These are phyloP conservation scores for Giardia muris DNA, from an alignment of 208 protist genomes.

Conservation along the genomic window DNA sequence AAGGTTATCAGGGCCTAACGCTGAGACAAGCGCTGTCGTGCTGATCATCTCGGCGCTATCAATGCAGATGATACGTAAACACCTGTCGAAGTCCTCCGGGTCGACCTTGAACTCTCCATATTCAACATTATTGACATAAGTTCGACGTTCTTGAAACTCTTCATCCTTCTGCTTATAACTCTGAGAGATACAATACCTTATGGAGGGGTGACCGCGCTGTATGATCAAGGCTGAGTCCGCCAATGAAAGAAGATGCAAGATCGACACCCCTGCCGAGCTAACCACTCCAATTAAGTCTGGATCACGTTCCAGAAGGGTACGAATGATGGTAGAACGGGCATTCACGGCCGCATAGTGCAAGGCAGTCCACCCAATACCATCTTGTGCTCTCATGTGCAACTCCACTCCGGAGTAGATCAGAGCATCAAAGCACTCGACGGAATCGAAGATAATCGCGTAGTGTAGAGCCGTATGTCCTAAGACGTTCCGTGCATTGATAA, in stretches of 20 bases:
- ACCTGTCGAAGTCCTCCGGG: too few species aligned
- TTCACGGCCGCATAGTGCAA: neutral
- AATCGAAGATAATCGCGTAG: neutral
- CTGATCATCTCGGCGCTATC: too few species aligned
- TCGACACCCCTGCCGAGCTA: neutral
- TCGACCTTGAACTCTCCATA: too few species aligned
- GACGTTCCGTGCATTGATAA: neutral
- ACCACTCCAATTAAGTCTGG: neutral
- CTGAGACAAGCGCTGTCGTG: too few species aligned
- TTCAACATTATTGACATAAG: too few species aligned
- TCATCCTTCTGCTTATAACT: too few species aligned
- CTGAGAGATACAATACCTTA: neutral
- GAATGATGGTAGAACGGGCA: neutral
- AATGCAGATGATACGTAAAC: too few species aligned
- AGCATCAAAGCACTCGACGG: neutral
- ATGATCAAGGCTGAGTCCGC: neutral
- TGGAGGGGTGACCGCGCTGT: neutral
- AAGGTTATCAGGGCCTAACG: too few species aligned
- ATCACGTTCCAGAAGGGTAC: neutral
- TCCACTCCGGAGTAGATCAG: neutral
- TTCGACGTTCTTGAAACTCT: too few species aligned
- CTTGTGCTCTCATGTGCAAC: neutral
- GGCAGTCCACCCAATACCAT: neutral
- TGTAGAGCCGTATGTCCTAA: neutral
- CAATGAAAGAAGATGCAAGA: neutral